Conservation (phyloP, 148 eudicot species). For the Silene latifolia region DNA sequence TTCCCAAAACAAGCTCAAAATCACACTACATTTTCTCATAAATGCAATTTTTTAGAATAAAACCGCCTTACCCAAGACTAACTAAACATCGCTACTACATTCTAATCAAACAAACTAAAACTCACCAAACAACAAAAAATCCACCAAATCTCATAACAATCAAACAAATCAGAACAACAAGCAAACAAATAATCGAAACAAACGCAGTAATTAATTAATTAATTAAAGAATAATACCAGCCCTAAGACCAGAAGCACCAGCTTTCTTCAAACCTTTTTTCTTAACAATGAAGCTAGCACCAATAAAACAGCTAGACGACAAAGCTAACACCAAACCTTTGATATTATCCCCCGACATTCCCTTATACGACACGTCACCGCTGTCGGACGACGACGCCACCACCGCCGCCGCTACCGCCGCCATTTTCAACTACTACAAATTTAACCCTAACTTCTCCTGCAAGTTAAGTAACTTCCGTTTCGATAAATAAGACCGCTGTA, state of each 20-base stretch:
- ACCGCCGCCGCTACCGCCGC: background rate
- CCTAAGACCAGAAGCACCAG: conserved; percentile 34
- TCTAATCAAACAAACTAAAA: no score
- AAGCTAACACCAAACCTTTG: conserved; percentile 26
- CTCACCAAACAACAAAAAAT: no score
- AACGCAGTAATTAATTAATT: background rate
- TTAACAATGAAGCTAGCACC: conserved; percentile 34
- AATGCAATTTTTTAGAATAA: no score
- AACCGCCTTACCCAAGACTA: no score
- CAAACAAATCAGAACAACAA: background rate
- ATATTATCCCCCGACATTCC: conserved; percentile 32
- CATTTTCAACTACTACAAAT: background rate
- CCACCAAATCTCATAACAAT: background rate
- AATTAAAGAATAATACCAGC: conserved; percentile 20
- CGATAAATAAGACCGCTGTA: background rate
- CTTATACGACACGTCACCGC: conserved; percentile 13
- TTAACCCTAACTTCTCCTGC: background rate
- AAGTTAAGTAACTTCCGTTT: background rate
- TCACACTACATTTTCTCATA: no score
- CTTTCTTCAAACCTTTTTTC: conserved; percentile 34
- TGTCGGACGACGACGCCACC: conserved; percentile 16
- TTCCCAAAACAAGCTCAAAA: no score
- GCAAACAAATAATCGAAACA: no score
- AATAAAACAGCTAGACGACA: conserved; percentile 30
- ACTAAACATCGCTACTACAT: no score